Evolutionary conservation across 495 filamentous ascomycete genomes (phyloP), one percentile per base, ranked within the genome.

Genomic region (Hypoxylon cercidicola): DNA sequence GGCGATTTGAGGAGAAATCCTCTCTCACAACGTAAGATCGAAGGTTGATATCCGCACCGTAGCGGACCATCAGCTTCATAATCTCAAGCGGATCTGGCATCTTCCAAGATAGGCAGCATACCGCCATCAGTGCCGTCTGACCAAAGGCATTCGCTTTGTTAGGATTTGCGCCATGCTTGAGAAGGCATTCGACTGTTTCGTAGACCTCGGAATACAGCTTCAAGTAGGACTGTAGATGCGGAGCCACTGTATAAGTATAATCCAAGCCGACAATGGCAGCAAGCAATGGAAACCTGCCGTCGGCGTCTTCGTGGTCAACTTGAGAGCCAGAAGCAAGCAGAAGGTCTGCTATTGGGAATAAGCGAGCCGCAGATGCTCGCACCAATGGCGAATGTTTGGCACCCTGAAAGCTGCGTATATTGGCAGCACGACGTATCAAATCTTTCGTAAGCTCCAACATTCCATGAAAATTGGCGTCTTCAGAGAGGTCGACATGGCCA

Each of bases 91-190:
- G 7, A 12, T 32, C 11, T 19, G 34, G 15, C 1, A n/a, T 1
- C 7, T 28, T 7, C 25, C n/a, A n/a, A n/a, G n/a, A n/a, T n/a
- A n/a, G n/a, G n/a, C 7, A 3, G 25, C 25, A 30, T 3, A 49
- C 10, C 1, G 48, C 1, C 30, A 40, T 16, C n/a, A 58, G 13
- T 10, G 32, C 19, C 10, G 32, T 48, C n/a, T 19, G 21, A 7
- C 55, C 43, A n/a, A 1, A 28, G 9, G 13, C 23, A 15, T 28
- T 50, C 21, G 13, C 15, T 19, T 59, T 19, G 45, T 59, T 51
- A 6, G 55, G 55, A 51, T 19, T 5, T 11, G 55, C 55, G 21
- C 55, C 55, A 51, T 59, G 45, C 9, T 21, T n/a, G 15, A 59
- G 45, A 11, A 59, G 55, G 20, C 10, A 43, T 0, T 50, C 8